Evolutionary conservation across 2,329 filamentous ascomycete genomes (phyloP).

Genomic region (Curvularia sp.): DNA sequence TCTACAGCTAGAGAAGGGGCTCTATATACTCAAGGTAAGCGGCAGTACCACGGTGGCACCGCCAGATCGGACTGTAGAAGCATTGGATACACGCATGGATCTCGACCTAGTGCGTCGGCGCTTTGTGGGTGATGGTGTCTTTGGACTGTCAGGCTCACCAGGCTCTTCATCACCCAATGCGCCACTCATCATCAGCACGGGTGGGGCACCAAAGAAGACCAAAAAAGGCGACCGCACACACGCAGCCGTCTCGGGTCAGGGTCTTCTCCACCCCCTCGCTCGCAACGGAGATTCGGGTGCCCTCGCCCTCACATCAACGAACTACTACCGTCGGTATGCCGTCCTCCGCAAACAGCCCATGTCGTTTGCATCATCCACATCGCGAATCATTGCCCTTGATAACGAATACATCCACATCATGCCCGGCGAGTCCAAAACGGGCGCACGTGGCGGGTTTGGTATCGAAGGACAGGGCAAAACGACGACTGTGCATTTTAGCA

Average conservation of each 20-base stretch:
- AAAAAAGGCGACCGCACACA: conserved; percentile 62
- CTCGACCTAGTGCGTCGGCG: conserved; percentile 77
- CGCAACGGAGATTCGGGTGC: conserved; percentile 59
- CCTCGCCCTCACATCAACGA: conserved; percentile 48
- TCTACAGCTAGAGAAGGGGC: conserved; percentile 77
- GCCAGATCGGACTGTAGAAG: conserved; percentile 78
- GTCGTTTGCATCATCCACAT: conserved; percentile 77
- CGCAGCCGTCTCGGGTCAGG: conserved; percentile 59
- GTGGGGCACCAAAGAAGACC: conserved; percentile 57
- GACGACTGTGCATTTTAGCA: conserved; percentile 82
- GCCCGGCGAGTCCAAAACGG: conserved; percentile 66
- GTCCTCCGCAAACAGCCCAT: conserved; percentile 85
- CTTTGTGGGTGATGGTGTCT: conserved; percentile 75
- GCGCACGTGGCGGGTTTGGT: conserved; percentile 22
- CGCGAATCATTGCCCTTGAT: conserved; percentile 79
- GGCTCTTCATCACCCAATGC: conserved; percentile 74
- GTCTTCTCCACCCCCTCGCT: conserved; percentile 66
- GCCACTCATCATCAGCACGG: conserved; percentile 63
- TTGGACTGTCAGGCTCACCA: conserved; percentile 72
- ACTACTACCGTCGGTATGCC: conserved; percentile 73
- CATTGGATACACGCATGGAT: conserved; percentile 75
- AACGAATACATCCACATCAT: conserved; percentile 88
- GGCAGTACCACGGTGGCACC: conserved; percentile 77
- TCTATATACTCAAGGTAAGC: conserved; percentile 79
- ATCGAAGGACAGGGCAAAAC: conserved; percentile 65